phyloP scores from a whole-genome alignment of 75 land plant species.

The Cupressus sempervirens region DNA sequence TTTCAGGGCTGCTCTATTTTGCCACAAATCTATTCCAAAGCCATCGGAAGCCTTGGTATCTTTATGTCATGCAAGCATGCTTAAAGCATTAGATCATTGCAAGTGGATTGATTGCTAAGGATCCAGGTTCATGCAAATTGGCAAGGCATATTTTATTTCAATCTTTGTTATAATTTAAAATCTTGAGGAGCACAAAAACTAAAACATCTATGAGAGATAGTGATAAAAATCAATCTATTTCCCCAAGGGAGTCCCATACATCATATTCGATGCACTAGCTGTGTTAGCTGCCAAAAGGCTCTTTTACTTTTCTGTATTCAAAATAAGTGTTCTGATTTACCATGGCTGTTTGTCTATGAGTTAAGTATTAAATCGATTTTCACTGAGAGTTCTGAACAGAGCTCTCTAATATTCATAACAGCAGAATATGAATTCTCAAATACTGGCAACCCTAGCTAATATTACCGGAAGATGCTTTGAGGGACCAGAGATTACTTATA shows the following conservation, averaged over 20 bases:
- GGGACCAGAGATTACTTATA: slow-evolving; percentile 63
- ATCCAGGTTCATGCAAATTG: not conserved
- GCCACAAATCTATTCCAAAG: not conserved
- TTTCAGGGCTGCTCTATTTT: not conserved
- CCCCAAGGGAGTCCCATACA: not conserved
- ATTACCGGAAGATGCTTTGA: slow-evolving; percentile 84
- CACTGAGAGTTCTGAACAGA: not conserved
- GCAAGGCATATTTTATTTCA: not conserved
- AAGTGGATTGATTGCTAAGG: not conserved
- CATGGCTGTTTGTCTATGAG: not conserved
- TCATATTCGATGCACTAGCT: not conserved
- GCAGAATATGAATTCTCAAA: not conserved
- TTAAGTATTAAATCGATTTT: not conserved
- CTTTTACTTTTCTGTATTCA: not conserved
- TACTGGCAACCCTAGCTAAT: slow-evolving; percentile 71
- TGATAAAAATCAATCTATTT: not conserved
- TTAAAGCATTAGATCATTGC: not conserved
- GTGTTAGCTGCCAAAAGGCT: not conserved
- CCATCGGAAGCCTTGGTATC: not conserved
- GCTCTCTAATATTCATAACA: not conserved
- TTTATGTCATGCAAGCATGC: not conserved
- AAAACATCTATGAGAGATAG: not conserved
- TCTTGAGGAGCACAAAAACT: not conserved
- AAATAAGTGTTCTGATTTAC: not conserved
- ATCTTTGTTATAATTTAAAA: not conserved